Base-by-base conservation (phyloP, 805 yeast genomes). In the Starmerella gropengiesseri region DNA sequence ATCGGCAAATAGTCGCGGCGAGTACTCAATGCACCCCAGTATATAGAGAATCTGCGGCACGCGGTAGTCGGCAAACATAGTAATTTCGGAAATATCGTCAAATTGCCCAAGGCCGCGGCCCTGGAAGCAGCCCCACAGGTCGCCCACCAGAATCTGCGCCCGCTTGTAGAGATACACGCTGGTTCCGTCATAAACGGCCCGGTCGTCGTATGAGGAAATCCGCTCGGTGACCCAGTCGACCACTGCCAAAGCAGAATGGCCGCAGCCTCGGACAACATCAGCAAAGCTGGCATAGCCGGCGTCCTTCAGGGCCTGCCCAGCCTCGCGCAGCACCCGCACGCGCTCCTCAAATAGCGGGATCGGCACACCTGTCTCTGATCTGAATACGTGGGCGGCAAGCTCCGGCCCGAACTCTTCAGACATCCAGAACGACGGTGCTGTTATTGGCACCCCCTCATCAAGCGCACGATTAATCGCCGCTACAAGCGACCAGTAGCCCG, bases 51-150 rank as follows among this genome's bases (percentile, higher is more conserved):
- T 66, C 45, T 67, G 71, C 1, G 71, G 71, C 8, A 67, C 71
- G 13, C 71, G 57, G 46, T 67, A 67, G 48, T 67, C 71, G 13
- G 71, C 71, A 53, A 67, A 67, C 71, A 67, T 67, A 14, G 70
- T 66, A 38, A 67, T 47, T 17, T 51, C 39, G 42, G 60, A 63
- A 33, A 67, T 67, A 45, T 67, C 71, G 20, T 41, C 29, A 41
- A 67, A 67, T n/a, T 39, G 37, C 7, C 70, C 71, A 28, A 46
- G 56, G 7, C 57, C 50, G 13, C 51, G 12, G 22, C 66, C 66
- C 12, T 62, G 50, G 44, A 66, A 66, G 49, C 68, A 62, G 1
- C 69, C 71, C 71, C 71, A 67, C 18, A 67, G 47, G 38, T 67
- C 71, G 12, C 65, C 60, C 2, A 63, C 64, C 7, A 67, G 53